A percentile compares a stretch with the other conserved stretches of the same genome.
Conservation (phyloP, 1,284 basidiomycete genomes). For the Omphalotus olearius region DNA sequence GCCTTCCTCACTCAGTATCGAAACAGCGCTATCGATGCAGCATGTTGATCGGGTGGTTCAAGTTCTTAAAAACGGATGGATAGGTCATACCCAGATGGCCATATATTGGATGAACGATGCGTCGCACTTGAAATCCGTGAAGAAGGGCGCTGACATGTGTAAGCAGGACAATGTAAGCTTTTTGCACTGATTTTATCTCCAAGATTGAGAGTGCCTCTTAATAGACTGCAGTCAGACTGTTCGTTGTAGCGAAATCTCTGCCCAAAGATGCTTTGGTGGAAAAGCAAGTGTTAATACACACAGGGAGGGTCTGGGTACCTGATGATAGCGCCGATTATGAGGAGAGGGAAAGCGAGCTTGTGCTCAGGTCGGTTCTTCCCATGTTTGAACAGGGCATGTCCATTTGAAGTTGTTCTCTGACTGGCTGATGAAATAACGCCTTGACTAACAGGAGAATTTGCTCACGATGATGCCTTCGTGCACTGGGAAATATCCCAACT, state of each 20-base stretch:
- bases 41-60: slow-evolving; percentile 72
- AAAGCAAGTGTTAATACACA: slow-evolving; percentile 68
- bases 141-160: slow-evolving; percentile 35
- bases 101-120: slow-evolving; percentile 61
- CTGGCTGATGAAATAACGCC: neutral
- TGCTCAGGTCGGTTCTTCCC: slow-evolving; percentile 30
- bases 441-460: slow-evolving; percentile 18
- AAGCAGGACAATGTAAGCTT: slow-evolving; percentile 19
- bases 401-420: neutral
- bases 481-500: slow-evolving; percentile 36
- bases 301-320: slow-evolving; percentile 40
- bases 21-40: slow-evolving; percentile 76
- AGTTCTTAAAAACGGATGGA: slow-evolving; percentile 59
- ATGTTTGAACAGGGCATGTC: slow-evolving; percentile 35
- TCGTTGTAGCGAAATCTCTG: slow-evolving; percentile 65
- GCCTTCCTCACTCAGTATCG: slow-evolving; percentile 51
- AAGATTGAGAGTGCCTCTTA: neutral
- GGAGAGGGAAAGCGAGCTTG: slow-evolving; percentile 29
- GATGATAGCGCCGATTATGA: slow-evolving; percentile 34
- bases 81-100: slow-evolving; percentile 53
- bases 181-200: neutral
- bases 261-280: slow-evolving; percentile 76
- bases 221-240: slow-evolving; percentile 48
- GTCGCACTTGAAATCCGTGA: slow-evolving; percentile 38
- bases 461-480: slow-evolving; percentile 22